Base-by-base conservation (phyloP, 1,284 basidiomycete genomes). In the Ganoderma resinaceum region DNA sequence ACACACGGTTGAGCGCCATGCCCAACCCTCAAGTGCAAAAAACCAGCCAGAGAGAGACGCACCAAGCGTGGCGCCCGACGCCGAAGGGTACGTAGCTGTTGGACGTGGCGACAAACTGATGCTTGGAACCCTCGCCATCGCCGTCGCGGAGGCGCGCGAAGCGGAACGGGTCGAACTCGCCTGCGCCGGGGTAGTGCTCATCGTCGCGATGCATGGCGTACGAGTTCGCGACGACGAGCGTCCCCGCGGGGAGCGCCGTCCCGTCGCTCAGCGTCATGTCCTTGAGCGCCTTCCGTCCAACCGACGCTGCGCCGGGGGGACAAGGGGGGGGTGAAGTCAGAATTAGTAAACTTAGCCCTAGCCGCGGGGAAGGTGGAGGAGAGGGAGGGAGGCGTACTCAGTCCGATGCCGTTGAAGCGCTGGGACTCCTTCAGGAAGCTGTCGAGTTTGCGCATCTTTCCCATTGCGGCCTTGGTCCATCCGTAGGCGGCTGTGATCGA, bases 391-490 rank as follows among this genome's bases (percentile, higher is more conserved):
- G 35, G 69, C 75, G 42, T 61, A 78, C 76, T 70, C 20, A 61
- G 53, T 46, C 63, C 72, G 35, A 80, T 73, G 0, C 79, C 80
- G 49, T 80, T 80, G 53, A 80, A 67, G 12, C 86, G 78, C 67
- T 81, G 80, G 1, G 82, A 81, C 73, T 88, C 86, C 62, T 83
- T 81, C 61, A 89, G 72, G 73, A 88, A 86, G 70, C 85, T 87
- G 70, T 88, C 86, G 26, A 88, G 71, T 66, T 84, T 84, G 65
- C 77, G 75, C 81, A 88, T 82, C 66, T 83, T 84, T 12, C 72
- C 75, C 63, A 88, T 75, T 0, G 82, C 77, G 0, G 73, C 73
- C 70, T 86, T 86, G 0, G 81, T 83, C 83, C 85, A 86, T 0
- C 86, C 85, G 35, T 85, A 79, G 38, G 77, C 74, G 12, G 49